Conservation (phyloP, 306 rosid species). For the Cucumis melo region DNA sequence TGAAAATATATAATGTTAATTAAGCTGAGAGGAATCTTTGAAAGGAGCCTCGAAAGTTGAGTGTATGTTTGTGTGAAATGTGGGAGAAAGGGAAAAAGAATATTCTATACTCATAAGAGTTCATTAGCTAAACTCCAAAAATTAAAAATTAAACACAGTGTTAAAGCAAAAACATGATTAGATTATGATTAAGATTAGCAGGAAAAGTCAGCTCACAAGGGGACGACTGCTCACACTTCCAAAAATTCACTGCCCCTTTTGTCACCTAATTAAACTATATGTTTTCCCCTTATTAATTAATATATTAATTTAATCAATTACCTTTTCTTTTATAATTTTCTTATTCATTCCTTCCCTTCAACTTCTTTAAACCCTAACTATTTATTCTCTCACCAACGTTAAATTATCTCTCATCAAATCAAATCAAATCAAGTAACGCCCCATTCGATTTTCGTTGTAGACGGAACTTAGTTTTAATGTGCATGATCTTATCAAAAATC, state of each 20-base stretch:
- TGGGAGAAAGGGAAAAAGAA: slow-evolving; percentile 58
- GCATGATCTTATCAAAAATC: too few relatives aligned
- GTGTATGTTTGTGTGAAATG: slow-evolving; percentile 20
- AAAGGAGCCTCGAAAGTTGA: slow-evolving; percentile 66
- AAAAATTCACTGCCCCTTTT: slow-evolving; percentile 84
- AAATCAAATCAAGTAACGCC: not conserved
- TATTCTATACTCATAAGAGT: slow-evolving; percentile 62
- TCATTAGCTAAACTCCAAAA: slow-evolving; percentile 79
- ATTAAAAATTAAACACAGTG: slow-evolving; percentile 43
- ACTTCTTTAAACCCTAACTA: not conserved
- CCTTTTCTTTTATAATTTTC: too few relatives aligned
- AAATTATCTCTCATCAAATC: not conserved
- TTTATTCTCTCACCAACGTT: not conserved
- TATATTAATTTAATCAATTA: too few relatives aligned
- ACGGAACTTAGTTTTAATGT: not conserved
- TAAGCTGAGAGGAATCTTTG: slow-evolving; percentile 37
- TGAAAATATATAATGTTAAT: too few relatives aligned
- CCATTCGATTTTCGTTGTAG: too few relatives aligned
- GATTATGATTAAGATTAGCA: slow-evolving; percentile 63
- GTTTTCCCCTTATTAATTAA: too few relatives aligned
- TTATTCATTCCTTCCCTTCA: too few relatives aligned
- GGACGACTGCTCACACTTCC: slow-evolving; percentile 78
- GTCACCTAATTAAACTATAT: slow-evolving; percentile 32
- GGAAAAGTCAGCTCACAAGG: slow-evolving; percentile 83
- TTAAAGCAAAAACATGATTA: slow-evolving; percentile 56